Percentiles rank a stretch among this genome's conserved stretches.
Conservation (phyloP, 2,329 filamentous ascomycete genomes). For the Fusarium pseudonygamai region DNA sequence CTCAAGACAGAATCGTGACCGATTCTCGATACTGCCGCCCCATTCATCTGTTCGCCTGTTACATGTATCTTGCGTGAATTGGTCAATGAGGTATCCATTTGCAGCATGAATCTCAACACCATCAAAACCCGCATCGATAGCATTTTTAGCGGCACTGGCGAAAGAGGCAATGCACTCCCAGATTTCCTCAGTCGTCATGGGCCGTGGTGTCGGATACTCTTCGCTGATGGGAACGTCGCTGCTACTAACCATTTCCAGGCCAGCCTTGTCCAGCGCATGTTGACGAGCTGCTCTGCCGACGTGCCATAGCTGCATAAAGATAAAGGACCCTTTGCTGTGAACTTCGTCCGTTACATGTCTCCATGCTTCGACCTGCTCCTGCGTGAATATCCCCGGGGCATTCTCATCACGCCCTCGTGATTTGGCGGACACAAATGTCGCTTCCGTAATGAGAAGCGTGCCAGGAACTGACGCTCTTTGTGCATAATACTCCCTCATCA, state of each 20-base stretch:
- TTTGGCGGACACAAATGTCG: background rate
- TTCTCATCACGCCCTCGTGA: slow-evolving; percentile 10
- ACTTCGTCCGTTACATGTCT: background rate
- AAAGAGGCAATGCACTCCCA: slow-evolving; percentile 4
- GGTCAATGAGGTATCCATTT: slow-evolving; percentile 17
- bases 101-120: slow-evolving; percentile 23
- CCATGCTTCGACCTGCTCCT: slow-evolving; percentile 8
- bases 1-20: slow-evolving; percentile 55
- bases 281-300: slow-evolving; percentile 13
- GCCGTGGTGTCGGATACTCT: background rate
- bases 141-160: slow-evolving; percentile 1
- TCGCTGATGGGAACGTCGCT: slow-evolving; percentile 1
- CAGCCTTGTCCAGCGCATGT: background rate
- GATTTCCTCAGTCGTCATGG: slow-evolving; percentile 5
- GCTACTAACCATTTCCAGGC: slow-evolving; percentile 15
- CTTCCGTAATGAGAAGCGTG: slow-evolving; percentile 25
- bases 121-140: slow-evolving; percentile 3
- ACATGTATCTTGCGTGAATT: slow-evolving; percentile 13
- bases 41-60: slow-evolving; percentile 65
- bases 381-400: background rate
- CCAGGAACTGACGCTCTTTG: slow-evolving; percentile 22
- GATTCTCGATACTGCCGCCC: slow-evolving; percentile 63
- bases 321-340: slow-evolving; percentile 7
- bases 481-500: slow-evolving; percentile 22
- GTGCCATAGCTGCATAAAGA: slow-evolving; percentile 26